Base-by-base conservation (phyloP, 768 basidiomycete species). In the Russula dissimulans region DNA sequence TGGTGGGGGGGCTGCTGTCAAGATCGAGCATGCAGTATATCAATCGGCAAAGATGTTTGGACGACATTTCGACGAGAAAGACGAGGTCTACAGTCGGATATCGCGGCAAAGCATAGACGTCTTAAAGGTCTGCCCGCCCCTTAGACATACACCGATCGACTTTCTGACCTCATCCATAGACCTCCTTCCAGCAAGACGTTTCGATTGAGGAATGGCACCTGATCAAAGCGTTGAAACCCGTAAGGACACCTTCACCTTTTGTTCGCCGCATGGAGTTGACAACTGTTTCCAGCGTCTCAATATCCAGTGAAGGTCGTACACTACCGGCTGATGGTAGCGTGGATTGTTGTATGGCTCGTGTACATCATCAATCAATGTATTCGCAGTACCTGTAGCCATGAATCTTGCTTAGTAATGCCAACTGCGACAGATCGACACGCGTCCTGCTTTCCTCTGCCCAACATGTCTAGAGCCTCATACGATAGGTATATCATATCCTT, bases 21-120 rank as follows among this genome's bases (percentile, higher is more conserved):
- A 98, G 80, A 97, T 98, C 61, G 97, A 98, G 72, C 90, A 95
- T 71, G 95, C 94, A 4, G 87, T 95, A 11, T 94, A 98, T 72
- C 89, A 97, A 74, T 88, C 89, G 29, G 85, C 93, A 32, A 95
- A 94, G 74, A 87, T 93, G 85, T 97, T 89, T 69, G 94, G 95
- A 5, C 84, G 95, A 66, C 95, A 97, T 74, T 97, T 94, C 69
- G 88, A 90, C 67, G 95, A 97, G 48, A 91, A 95, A 74, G 95
- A 98, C 71, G 97, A 97, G 67, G 71, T 97, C 42, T 78, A 94
- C 54, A 94, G 92, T 55, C 87, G 89, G 62, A 87, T 99, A 70
- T 89, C 91, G 38, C 83, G 95, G 49, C 85, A 87, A 72, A 94
- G 91, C 67, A 97, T 99, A 65, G 97, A 98, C 72, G 90, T 95